Percentiles rank a stretch among this genome's conserved stretches.
These are phyloP conservation scores for Megacollybia marginata DNA, from an alignment of 768 basidiomycete genomes.

Conservation along the genomic window DNA sequence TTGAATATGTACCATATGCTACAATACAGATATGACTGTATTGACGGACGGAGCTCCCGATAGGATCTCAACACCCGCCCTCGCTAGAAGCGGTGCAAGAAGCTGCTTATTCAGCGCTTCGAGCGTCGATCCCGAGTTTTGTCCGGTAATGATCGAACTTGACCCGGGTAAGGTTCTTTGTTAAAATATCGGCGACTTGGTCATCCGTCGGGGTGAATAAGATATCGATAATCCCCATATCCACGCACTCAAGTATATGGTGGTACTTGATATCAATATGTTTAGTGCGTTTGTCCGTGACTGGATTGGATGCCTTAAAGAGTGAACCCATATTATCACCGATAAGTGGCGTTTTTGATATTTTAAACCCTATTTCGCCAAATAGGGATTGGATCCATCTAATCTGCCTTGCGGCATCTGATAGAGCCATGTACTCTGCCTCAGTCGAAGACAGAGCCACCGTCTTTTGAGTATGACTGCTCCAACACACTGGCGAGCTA, in stretches of 20 bases:
- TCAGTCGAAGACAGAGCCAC: slow-evolving; percentile 28
- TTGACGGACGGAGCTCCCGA: too few relatives aligned
- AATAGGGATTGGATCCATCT: slow-evolving; percentile 24
- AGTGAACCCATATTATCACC: slow-evolving; percentile 24
- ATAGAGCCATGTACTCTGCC: slow-evolving; percentile 34
- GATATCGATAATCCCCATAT: background rate
- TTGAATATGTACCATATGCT: too few relatives aligned
- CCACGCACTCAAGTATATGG: slow-evolving; percentile 17
- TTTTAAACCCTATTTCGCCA: slow-evolving; percentile 5
- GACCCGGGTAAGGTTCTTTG: slow-evolving; percentile 7
- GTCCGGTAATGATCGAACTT: too few relatives aligned
- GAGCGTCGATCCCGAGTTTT: too few relatives aligned
- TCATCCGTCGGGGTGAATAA: background rate
- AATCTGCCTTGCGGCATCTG: slow-evolving; percentile 23
- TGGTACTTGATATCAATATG: slow-evolving; percentile 28
- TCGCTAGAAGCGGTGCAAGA: too few relatives aligned
- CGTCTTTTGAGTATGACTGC: slow-evolving; percentile 30
- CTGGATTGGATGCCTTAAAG: slow-evolving; percentile 10
- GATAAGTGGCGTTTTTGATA: slow-evolving; percentile 7
- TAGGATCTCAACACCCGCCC: too few relatives aligned
- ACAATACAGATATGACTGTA: too few relatives aligned
- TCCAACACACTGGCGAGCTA: slow-evolving; percentile 19
- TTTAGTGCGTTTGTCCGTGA: slow-evolving; percentile 19
- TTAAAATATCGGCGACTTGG: slow-evolving; percentile 21
- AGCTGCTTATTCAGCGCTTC: too few relatives aligned